phyloP scores from a whole-genome alignment of 768 basidiomycete genomes.

The Rhizopogon salebrosus region DNA sequence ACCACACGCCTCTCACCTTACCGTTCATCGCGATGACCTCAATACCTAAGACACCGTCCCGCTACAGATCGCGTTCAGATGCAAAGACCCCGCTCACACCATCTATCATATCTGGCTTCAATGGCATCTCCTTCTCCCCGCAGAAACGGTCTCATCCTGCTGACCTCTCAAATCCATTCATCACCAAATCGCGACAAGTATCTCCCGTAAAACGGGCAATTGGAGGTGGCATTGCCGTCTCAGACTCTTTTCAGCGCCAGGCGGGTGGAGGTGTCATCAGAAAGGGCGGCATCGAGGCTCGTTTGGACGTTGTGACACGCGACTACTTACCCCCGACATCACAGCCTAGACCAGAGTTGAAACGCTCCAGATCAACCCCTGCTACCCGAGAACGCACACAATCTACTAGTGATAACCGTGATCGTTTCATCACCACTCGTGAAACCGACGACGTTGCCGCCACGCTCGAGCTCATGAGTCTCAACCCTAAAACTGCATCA shows the following conservation, averaged over 20 bases:
- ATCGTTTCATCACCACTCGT: conserved; percentile 68
- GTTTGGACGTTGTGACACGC: conserved; percentile 69
- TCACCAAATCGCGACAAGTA: conserved; percentile 47
- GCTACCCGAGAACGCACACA: conserved; percentile 36
- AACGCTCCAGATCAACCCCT: conserved; percentile 72
- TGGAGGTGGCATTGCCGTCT: conserved; percentile 40
- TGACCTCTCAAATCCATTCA: conserved; percentile 61
- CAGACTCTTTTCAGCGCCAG: conserved; percentile 55
- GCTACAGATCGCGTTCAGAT: conserved; percentile 45
- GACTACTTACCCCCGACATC: conserved; percentile 65
- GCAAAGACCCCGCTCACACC: conserved; percentile 46
- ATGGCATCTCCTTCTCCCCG: conserved; percentile 31
- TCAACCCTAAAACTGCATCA: conserved; percentile 55
- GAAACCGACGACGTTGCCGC: conserved; percentile 52
- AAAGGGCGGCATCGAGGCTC: conserved; percentile 72
- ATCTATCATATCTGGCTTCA: conserved; percentile 35
- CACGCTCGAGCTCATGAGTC: conserved; percentile 57
- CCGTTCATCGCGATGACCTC: conserved; percentile 11
- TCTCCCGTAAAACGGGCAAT: conserved; percentile 65
- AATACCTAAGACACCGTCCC: conserved; percentile 40
- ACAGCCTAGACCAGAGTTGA: conserved; percentile 49
- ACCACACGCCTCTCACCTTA: neutral
- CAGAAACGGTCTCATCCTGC: conserved; percentile 30
- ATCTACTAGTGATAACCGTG: conserved; percentile 39
- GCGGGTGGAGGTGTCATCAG: conserved; percentile 64